Evolutionary conservation across 768 basidiomycete species (phyloP), one percentile per base, ranked within the genome.

Genomic region (Boletus subcaerulescens): DNA sequence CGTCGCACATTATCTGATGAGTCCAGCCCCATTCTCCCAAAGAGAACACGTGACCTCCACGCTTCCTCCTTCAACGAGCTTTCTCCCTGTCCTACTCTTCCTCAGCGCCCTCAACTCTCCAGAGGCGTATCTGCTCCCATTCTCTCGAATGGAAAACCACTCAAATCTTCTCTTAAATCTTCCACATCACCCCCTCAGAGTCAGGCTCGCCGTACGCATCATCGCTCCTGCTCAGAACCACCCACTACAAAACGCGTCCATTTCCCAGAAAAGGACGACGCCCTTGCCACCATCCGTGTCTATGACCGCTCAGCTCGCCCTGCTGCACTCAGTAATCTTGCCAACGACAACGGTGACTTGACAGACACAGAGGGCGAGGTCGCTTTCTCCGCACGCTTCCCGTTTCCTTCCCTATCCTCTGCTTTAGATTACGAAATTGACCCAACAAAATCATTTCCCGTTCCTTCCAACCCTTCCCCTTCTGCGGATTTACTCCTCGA

Each of bases 241-340:
- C 70, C 81, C 1, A 84, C 86, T 13, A 82, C 81, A 2, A 96
- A 96, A 75, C 87, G 84, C 48, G 95, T 98, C 0, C 94, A 95
- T 67, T 98, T 98, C 62, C 89, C 91, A 13, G 77, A 80, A 46
- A 76, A 81, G 56, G 79, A 80, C 42, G 77, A 79, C n/a, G 81
- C 73, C 1, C 75, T 90, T 22, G 83, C 82, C 31, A 83, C 80
- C 3, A 77, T 91, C 42, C 74, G 81, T 15, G 57, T 90, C 9
- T 91, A 82, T 72, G 80, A 69, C 63, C 83, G 80, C 63, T 83
- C 76, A 52, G 95, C 84, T 50, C 85, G 77, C 65, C 96, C 86
- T 49, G 87, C 81, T 44, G 79, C 73, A 73, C 76, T 86, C 22
- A 58, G 61, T 31, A 63, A 15, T 15, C 65, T 65, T 7, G 22